Base-by-base conservation (phyloP, 768 basidiomycete genomes). In the Sistotremastrum niveocremeum region DNA sequence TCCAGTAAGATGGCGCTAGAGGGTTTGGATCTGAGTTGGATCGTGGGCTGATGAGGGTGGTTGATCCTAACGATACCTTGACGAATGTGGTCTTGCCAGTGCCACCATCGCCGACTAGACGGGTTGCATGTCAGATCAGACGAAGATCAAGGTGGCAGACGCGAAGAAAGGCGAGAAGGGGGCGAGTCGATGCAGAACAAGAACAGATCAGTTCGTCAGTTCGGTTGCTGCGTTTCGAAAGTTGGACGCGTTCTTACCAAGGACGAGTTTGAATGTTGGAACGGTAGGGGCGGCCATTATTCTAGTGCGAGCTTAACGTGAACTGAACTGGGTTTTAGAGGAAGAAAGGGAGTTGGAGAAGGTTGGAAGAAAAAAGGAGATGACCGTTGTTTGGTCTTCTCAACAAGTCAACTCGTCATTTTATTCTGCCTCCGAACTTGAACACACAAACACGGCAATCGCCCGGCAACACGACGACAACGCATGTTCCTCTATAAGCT, bases 51-150 rank as follows among this genome's bases (percentile, higher is more conserved):
- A 46, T 43, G 49, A 40, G 42, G 51, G 52, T 53, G 54, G 38
- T 37, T 37, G 47, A 41, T 9, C 20, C 46, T 48, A 52, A 47
- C 60, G 66, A 54, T 56, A 89, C 88, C 79, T 97, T 97, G 72
- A 97, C 91, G 65, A 95, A 97, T 44, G 91, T 97, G 49, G 93
- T 97, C 72, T 97, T 94, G 55, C 90, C 93, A 48, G 93, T 95
- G 58, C 93, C 93, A 60, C 91, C 91, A 60, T 97, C 91, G 54
- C 91, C 91, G 54, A 94, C 90, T 91, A 57, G 48, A 51, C 37
- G 45, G 31, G 49, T 33, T 41, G 51, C 52, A 57, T 49, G 48
- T 51, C 40, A 45, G 43, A 46, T 49, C 39, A 51, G 45, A 52
- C 46, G 48, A 47, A 50, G 30, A 57, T 51, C 41, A 52, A 49